These are phyloP conservation scores for Neurospora africana DNA, from an alignment of 495 filamentous ascomycete species.

Conservation along the genomic window DNA sequence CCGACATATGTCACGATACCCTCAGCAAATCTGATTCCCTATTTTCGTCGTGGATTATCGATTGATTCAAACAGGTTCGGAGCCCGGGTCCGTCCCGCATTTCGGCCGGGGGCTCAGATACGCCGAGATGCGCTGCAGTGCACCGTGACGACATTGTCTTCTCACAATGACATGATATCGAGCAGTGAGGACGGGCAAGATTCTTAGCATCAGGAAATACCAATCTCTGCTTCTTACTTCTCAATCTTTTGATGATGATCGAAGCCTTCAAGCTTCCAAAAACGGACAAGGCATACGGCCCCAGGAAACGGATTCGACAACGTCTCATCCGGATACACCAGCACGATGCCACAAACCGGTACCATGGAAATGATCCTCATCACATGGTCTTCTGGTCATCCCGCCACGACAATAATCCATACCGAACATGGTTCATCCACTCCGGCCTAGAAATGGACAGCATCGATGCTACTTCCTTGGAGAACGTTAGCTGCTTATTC, in stretches of 20 bases:
- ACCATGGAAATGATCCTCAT: background rate
- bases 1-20: background rate
- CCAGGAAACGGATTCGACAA: background rate
- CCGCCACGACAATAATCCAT: conserved; percentile 9
- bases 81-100: background rate
- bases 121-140: background rate
- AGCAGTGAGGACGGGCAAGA: background rate
- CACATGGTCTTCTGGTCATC: background rate
- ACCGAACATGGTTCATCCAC: conserved; percentile 4
- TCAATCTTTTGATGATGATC: too few relatives aligned
- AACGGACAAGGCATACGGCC: background rate
- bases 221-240: background rate
- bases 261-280: background rate
- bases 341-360: background rate
- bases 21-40: background rate
- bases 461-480: background rate
- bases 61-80: background rate
- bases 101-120: background rate
- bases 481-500: background rate
- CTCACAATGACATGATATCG: background rate
- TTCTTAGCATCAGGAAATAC: background rate
- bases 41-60: background rate
- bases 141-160: background rate
- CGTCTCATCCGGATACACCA: too few relatives aligned
- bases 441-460: conserved; percentile 1